Percentiles rank a stretch among this genome's conserved stretches.
These are phyloP conservation scores for Hypoxylon sp. DNA, from an alignment of 2,329 filamentous ascomycete species.

Conservation along the genomic window DNA sequence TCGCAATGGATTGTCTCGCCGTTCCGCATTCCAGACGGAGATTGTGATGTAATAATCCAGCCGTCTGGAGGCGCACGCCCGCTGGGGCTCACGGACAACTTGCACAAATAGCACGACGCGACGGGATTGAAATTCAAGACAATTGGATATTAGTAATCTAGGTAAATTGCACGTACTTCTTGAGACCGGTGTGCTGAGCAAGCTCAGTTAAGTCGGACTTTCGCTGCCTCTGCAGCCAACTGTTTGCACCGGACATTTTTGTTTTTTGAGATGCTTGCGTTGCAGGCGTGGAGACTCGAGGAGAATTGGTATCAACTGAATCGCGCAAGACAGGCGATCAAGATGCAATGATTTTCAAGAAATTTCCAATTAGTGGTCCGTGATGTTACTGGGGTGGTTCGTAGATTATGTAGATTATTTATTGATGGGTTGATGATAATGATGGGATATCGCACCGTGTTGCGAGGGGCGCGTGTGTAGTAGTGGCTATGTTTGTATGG, in stretches of 20 bases:
- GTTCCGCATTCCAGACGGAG: constrained; percentile 42
- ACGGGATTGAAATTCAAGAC: constrained; percentile 21
- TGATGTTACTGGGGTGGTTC: constrained; percentile 39
- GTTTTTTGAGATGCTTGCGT: constrained; percentile 57
- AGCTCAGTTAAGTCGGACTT: constrained; percentile 84
- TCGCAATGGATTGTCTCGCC: constrained; percentile 42
- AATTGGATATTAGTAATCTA: constrained; percentile 4
- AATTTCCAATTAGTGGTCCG: constrained; percentile 43
- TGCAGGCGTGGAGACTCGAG: constrained; percentile 20
- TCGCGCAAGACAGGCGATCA: constrained; percentile 56
- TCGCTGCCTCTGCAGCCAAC: constrained; percentile 85
- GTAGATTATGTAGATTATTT: constrained; percentile 15
- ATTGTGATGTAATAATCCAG: constrained; percentile 39
- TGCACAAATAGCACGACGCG: constrained; percentile 27
- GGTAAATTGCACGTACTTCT: constrained; percentile 73
- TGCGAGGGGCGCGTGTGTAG: constrained; percentile 43
- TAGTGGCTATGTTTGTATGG: constrained; percentile 10
- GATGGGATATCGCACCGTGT: constrained; percentile 31
- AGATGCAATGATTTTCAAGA: constrained; percentile 49
- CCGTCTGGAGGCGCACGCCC: constrained; percentile 14
- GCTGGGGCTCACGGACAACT: constrained; percentile 10
- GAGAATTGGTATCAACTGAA: constrained; percentile 47
- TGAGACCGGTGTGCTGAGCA: constrained; percentile 77
- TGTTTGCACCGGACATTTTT: constrained; percentile 75
- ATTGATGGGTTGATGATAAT: constrained; percentile 17